These are phyloP conservation scores for Penicillium sp. DNA, from an alignment of 2,329 filamentous ascomycete species.

Conservation along the genomic window DNA sequence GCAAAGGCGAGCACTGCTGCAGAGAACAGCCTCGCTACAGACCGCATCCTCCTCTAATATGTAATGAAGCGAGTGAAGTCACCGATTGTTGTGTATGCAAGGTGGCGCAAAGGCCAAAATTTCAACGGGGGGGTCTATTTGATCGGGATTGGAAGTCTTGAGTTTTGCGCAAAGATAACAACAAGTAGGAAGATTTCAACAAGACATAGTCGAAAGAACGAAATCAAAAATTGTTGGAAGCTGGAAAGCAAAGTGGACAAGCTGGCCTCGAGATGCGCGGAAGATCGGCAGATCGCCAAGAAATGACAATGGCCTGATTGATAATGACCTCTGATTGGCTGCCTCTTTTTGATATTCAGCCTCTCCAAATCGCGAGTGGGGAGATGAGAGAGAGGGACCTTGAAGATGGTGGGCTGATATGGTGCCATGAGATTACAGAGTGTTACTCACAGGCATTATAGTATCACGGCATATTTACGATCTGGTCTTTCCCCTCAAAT, in stretches of 20 bases:
- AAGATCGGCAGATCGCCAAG: slow-evolving; percentile 12
- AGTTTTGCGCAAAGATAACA: background rate
- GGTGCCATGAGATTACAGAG: too few species aligned
- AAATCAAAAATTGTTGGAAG: slow-evolving; percentile 1
- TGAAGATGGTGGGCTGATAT: too few species aligned
- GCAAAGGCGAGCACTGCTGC: slow-evolving; percentile 62
- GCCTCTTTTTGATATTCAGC: background rate
- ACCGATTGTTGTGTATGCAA: background rate
- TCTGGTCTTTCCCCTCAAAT: too few species aligned
- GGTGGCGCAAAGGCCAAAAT: slow-evolving; percentile 3
- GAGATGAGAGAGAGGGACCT: background rate
- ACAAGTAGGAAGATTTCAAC: background rate
- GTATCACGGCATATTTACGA: too few species aligned
- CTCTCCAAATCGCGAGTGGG: background rate
- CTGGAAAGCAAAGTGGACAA: slow-evolving; percentile 9
- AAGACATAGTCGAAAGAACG: background rate
- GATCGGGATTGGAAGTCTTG: background rate
- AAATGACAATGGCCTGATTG: slow-evolving; percentile 7
- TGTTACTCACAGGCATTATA: too few species aligned
- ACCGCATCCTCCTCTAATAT: slow-evolving; percentile 46
- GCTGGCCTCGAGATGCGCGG: slow-evolving; percentile 13
- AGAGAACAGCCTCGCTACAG: slow-evolving; percentile 58
- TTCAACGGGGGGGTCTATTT: background rate
- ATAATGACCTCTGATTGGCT: slow-evolving; percentile 1
- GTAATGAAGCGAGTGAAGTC: background rate